Base-by-base conservation (phyloP, 805 yeast species). In the Wickerhamiella dianesei region DNA sequence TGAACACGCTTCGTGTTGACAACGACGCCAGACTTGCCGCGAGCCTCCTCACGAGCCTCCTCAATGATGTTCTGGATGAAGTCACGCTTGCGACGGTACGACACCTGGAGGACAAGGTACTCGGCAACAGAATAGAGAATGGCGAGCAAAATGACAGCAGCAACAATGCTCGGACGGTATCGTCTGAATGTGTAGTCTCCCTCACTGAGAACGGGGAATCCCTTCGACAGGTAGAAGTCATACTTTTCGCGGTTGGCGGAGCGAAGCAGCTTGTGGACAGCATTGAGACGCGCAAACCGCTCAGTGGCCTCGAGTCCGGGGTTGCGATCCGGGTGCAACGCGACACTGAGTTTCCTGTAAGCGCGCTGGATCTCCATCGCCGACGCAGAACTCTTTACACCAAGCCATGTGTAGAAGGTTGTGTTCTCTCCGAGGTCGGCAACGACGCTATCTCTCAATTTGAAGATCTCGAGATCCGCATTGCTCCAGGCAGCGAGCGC, bases 271-370 rank as follows among this genome's bases (percentile, higher is more conserved):
- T 82, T 76, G 32, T 87, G 80, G 19, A 85, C 82, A 21, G 79
- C 63, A 32, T 92, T 82, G 35, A 92, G 72, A 22, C 89, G 69
- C 56, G 89, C 85, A 59, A 80, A 92, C 37, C 85, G 70, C 54
- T 78, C 82, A 51, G 74, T 79, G 3, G 81, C 82, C 19, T 63
- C 59, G 52, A 65, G 68, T 40, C 60, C 59, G n/a, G 62, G 61
- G 51, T 64, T 60, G 62, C 89, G 87, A 64, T 89, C 98, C 0
- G 98, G 98, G 60, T 89, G 98, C 54, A 82, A 70, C 51, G 69
- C 70, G 45, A 81, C 70, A 2, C 95, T 79, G 29, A 80, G 59
- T 56, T 76, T 80, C 59, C 84, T 77, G 65, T 82, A 81, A 40
- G 69, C 66, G 45, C 57, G 59, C 35, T 55, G 53, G 49, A 67